These are phyloP conservation scores for Neospermospora avenae DNA, from an alignment of 2,329 filamentous ascomycete genomes.

Conservation along the genomic window DNA sequence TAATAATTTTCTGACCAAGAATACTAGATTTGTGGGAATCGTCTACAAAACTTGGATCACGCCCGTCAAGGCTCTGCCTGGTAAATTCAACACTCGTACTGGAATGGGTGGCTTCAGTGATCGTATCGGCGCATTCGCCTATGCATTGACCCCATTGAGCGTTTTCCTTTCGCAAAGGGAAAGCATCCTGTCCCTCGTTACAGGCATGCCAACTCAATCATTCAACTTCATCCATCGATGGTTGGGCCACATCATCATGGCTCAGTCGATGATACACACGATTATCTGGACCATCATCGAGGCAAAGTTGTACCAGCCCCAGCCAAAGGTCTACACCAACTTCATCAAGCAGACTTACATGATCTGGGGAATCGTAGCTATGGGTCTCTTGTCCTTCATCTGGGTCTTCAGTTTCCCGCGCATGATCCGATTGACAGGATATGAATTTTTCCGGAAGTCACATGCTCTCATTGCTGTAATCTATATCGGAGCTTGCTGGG, in stretches of 20 bases:
- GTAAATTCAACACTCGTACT: conserved; percentile 59
- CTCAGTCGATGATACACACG: conserved; percentile 66
- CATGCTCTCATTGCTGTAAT: conserved; percentile 72
- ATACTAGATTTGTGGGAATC: conserved; percentile 56
- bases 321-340: conserved; percentile 53
- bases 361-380: conserved; percentile 69
- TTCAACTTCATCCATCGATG: conserved; percentile 78
- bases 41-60: conserved; percentile 67
- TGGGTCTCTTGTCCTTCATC: conserved; percentile 59
- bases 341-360: conserved; percentile 67
- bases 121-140: conserved; percentile 67
- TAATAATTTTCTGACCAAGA: neutral
- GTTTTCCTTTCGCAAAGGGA: conserved; percentile 66
- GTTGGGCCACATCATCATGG: conserved; percentile 69
- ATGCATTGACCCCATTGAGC: conserved; percentile 69
- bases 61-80: conserved; percentile 54
- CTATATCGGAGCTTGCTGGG: conserved; percentile 74
- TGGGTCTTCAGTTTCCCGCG: conserved; percentile 55
- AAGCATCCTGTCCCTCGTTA: conserved; percentile 65
- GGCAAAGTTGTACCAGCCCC: conserved; percentile 65
- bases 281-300: conserved; percentile 69
- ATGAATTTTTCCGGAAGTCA: conserved; percentile 73
- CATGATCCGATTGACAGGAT: conserved; percentile 64
- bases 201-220: conserved; percentile 70
- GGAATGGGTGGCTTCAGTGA: conserved; percentile 66